These are phyloP conservation scores for Vitis cinerea DNA, from an alignment of 164 flowering plant species.

Conservation along the genomic window DNA sequence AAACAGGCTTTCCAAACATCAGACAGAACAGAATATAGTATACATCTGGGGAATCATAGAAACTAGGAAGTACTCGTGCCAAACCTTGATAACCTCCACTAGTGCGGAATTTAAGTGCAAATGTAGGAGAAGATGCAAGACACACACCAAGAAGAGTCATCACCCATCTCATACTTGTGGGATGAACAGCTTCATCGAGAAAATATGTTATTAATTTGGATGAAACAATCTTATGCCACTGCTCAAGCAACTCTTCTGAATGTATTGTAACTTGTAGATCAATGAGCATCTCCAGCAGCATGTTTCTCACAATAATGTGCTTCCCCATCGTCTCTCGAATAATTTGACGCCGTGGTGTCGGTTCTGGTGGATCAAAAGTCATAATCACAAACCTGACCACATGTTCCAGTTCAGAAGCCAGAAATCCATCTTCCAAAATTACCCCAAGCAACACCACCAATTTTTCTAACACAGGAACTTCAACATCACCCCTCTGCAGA, in stretches of 20 bases:
- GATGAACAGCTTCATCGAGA: conserved; percentile 98
- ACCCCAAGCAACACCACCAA: conserved; percentile 92
- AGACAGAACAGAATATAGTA: conserved; percentile 91
- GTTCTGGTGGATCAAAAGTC: conserved; percentile 96
- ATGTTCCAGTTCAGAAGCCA: conserved; percentile 85
- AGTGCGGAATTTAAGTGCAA: conserved; percentile 83
- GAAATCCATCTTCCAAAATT: conserved; percentile 93
- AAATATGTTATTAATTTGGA: conserved; percentile 91
- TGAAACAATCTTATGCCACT: conserved; percentile 97
- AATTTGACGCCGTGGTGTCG: conserved; percentile 52
- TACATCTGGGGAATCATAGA: conserved; percentile 97
- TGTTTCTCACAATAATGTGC: conserved; percentile 95
- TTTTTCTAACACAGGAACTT: conserved; percentile 93
- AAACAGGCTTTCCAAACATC: conserved; percentile 94
- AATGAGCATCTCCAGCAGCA: conserved; percentile 96
- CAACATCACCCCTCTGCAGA: conserved; percentile 98
- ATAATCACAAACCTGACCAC: conserved; percentile 95
- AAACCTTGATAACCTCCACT: conserved; percentile 95
- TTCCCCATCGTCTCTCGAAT: conserved; percentile 94
- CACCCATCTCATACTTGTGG: conserved; percentile 99
- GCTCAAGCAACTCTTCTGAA: conserved; percentile 90
- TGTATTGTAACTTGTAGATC: conserved; percentile 91
- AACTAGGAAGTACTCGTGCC: conserved; percentile 80
- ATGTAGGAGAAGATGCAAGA: conserved; percentile 89
- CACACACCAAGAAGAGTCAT: conserved; percentile 99